These are phyloP conservation scores for Cucurbitaria berberidis DNA, from an alignment of 2,329 filamentous ascomycete species.

Conservation along the genomic window DNA sequence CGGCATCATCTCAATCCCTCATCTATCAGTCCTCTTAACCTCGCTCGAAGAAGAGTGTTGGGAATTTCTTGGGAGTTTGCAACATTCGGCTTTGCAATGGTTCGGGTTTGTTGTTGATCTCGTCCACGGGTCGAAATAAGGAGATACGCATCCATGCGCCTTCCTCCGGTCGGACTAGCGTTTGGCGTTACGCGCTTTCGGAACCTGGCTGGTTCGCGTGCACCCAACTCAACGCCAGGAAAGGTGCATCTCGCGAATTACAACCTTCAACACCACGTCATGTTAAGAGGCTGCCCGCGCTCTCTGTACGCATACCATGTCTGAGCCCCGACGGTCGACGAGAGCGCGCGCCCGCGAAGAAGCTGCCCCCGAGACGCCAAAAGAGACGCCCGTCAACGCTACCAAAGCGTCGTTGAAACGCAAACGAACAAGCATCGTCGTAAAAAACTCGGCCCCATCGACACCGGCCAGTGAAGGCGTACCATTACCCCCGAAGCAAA, in stretches of 20 bases:
- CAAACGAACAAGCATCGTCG: constrained; percentile 34
- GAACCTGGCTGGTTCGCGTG: constrained; percentile 2
- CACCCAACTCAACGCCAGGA: not conserved
- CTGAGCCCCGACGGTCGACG: constrained; percentile 46
- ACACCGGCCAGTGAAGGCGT: constrained; percentile 26
- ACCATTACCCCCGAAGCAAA: constrained; percentile 20
- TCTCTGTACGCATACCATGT: constrained; percentile 27
- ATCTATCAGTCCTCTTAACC: no score
- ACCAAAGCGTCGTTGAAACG: constrained; percentile 42
- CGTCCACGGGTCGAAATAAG: no score
- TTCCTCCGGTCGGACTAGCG: not conserved
- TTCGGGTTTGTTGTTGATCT: no score
- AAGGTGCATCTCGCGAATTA: not conserved
- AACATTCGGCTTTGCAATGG: no score
- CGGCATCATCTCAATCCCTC: no score
- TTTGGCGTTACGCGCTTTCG: not conserved
- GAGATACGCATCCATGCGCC: not conserved
- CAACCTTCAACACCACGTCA: not conserved
- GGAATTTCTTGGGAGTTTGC: no score
- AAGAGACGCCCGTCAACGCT: constrained; percentile 34
- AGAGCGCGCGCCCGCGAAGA: constrained; percentile 46
- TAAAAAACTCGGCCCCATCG: constrained; percentile 35
- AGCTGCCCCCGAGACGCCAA: constrained; percentile 35
- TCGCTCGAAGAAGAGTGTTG: no score
- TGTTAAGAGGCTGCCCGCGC: not conserved